Evolutionary conservation across 371 early-diverging fungal species (phyloP), one percentile per base, ranked within the genome.

Genomic region (Mucor circinelloides): DNA sequence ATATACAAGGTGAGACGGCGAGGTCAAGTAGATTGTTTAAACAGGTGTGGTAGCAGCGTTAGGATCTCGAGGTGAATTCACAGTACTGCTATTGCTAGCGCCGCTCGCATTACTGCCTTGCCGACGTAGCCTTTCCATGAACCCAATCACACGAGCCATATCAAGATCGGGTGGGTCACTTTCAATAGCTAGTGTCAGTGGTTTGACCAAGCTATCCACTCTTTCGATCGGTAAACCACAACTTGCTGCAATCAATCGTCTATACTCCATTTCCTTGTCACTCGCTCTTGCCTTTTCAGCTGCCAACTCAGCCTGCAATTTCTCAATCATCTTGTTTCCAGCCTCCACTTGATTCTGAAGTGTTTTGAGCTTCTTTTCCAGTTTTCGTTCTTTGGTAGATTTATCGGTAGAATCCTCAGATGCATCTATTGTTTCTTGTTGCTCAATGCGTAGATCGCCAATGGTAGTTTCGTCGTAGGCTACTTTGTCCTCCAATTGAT

Each of bases 241-340:
- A 61, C 93, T 91, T 21, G 89, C 86, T 12, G 92, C 87, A 72
- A 94, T 91, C 48, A 94, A 82, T 15, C 84, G 82, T 70, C 87
- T 87, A 73, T 90, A 93, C 30, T 87, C 85, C 63, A 85, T 65
- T 69, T 93, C 93, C 32, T 85, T 83, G 32, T 87, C 28, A 89
- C 54, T 27, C 60, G 61, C 36, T 81, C 80, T 46, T 85, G 82
- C 25, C 74, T 66, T 7, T 80, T 72, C 23, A 72, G 68, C 62
- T 13, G 68, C 74, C 34, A 85, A 52, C 57, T 88, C 84, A 21
- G 66, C 28, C 13, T 75, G 60, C 28, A 87, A 62, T 44, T 79
- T 77, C 6, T 78, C 78, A 17, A 85, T 83, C 9, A 80, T 78
- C 46, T 76, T 76, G 31, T 68, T 72, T 68, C 83, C 85, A 13